Evolutionary conservation across 2,329 filamentous ascomycete genomes (phyloP).

Genomic region (Verticillium zaregamsianum): DNA sequence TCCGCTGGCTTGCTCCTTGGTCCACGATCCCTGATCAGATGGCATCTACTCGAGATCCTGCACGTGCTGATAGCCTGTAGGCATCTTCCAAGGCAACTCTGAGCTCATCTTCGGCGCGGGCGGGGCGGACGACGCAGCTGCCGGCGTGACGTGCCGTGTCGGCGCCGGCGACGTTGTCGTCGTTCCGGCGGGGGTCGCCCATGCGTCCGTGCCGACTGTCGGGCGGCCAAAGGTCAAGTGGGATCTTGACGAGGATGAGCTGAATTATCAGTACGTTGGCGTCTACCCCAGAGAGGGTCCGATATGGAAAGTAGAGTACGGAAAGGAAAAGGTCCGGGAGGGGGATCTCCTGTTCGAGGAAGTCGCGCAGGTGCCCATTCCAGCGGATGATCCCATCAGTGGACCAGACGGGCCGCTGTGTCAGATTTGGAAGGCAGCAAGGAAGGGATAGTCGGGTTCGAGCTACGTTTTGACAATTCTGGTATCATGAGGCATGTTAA

Average conservation of each 20-base stretch:
- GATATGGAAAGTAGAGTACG: not conserved
- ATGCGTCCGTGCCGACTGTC: constrained; percentile 8
- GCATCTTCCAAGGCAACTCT: constrained; percentile 16
- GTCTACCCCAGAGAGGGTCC: constrained; percentile 14
- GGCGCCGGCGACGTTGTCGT: constrained; percentile 16
- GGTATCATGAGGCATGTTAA: no score
- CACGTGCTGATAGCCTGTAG: not conserved
- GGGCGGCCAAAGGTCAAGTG: not conserved
- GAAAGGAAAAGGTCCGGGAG: constrained; percentile 2
- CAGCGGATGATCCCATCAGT: constrained; percentile 4
- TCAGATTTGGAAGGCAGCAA: constrained; percentile 3
- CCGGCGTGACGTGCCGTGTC: constrained; percentile 13
- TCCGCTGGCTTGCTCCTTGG: not conserved
- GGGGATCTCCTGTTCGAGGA: not conserved
- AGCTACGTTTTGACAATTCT: no score
- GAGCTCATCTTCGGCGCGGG: constrained; percentile 16
- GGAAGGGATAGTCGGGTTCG: not conserved
- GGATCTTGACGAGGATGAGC: constrained; percentile 8
- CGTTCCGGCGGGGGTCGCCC: constrained; percentile 16
- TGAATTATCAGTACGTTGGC: constrained; percentile 17
- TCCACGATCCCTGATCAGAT: not conserved
- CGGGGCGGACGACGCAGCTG: constrained; percentile 5
- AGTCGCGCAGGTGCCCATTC: constrained; percentile 2
- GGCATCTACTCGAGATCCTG: not conserved
- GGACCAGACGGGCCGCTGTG: constrained; percentile 4